Percentiles rank a stretch among this genome's conserved stretches.
Evolutionary conservation across 1,284 basidiomycete genomes (phyloP).

Genomic region (Malassezia nana): DNA sequence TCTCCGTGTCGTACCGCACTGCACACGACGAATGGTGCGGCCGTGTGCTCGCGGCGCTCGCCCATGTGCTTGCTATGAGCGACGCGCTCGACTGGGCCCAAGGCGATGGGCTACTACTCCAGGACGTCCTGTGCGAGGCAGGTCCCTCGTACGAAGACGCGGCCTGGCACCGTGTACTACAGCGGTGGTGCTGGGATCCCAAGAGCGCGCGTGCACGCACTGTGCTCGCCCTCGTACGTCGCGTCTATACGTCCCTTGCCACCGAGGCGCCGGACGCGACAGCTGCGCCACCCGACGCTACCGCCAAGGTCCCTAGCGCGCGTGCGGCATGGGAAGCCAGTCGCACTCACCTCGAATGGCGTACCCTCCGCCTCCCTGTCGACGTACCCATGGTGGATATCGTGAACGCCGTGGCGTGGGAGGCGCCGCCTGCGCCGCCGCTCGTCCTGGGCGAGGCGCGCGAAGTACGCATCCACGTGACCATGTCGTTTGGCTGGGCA

Average conservation of each 20-base stretch:
- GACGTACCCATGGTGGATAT: slow-evolving; percentile 10
- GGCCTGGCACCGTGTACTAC: background rate
- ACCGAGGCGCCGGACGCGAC: background rate
- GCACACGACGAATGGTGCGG: slow-evolving; percentile 27
- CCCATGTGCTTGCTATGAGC: background rate
- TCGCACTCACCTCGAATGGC: slow-evolving; percentile 1
- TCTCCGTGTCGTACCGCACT: slow-evolving; percentile 27
- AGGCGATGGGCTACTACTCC: slow-evolving; percentile 19
- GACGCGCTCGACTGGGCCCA: background rate
- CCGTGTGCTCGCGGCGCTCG: slow-evolving; percentile 4
- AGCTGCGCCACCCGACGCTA: background rate
- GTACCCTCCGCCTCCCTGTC: slow-evolving; percentile 6
- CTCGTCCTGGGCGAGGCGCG: slow-evolving; percentile 1
- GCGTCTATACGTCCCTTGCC: background rate
- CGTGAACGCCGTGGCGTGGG: slow-evolving; percentile 4
- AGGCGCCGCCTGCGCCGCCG: background rate
- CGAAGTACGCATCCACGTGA: background rate
- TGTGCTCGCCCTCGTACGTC: background rate
- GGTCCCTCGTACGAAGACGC: background rate
- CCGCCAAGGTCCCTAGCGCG: background rate
- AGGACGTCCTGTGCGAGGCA: background rate
- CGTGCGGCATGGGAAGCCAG: background rate
- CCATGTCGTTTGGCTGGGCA: background rate
- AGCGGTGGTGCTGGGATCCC: slow-evolving; percentile 9
- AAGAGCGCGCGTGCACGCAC: background rate